Conservation (phyloP, 1,284 basidiomycete species). For the Microstroma glucosiphilum region DNA sequence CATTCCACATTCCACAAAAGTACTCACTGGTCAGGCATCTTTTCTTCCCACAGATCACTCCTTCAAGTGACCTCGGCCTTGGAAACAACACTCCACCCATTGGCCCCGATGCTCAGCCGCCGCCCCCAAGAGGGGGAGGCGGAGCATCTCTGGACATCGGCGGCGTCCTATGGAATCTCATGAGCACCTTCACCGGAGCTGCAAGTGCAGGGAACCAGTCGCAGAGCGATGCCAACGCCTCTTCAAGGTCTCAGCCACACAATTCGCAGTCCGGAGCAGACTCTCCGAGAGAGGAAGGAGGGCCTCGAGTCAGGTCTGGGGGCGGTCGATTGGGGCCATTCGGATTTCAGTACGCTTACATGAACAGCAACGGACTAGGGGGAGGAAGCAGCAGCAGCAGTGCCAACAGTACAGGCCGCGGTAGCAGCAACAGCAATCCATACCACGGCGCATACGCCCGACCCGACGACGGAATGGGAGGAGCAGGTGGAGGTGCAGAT, state of each 20-base stretch:
- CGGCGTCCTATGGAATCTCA: not conserved
- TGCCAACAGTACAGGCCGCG: constrained; percentile 12
- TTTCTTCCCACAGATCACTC: too few species aligned
- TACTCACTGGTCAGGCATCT: too few species aligned
- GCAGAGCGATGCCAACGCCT: not conserved
- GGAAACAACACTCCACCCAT: not conserved
- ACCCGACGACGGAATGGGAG: constrained; percentile 44
- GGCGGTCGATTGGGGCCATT: constrained; percentile 18
- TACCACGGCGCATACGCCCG: too few species aligned
- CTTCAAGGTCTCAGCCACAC: not conserved
- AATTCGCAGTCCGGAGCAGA: constrained; percentile 13
- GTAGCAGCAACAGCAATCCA: too few species aligned
- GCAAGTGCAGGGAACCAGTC: constrained; percentile 4
- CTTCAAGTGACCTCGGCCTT: constrained; percentile 1
- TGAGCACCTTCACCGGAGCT: not conserved
- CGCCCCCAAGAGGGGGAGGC: not conserved
- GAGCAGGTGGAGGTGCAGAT: constrained; percentile 34
- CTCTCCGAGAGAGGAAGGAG: constrained; percentile 7
- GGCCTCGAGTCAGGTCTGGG: too few species aligned
- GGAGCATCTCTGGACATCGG: not conserved
- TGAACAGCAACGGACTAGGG: constrained; percentile 14
- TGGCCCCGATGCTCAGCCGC: too few species aligned
- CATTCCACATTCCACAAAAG: not conserved
- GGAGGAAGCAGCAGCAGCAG: constrained; percentile 15
- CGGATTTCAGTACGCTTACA: constrained; percentile 24